Evolutionary conservation across 441 rosid genomes (phyloP), one percentile per base, ranked within the genome.

Genomic region (Brassica hybrid): DNA sequence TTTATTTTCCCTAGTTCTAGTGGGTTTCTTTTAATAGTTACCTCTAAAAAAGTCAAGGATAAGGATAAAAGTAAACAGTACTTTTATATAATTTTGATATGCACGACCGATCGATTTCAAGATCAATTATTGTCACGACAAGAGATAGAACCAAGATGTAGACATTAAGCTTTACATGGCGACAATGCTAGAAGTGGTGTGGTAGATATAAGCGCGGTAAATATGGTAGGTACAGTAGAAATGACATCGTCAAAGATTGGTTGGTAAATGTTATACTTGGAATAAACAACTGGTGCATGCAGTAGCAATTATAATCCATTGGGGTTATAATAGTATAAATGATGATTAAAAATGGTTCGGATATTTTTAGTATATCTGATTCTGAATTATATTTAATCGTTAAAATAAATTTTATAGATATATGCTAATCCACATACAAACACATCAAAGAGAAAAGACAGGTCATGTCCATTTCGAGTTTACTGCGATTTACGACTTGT

Each of bases 51-150:
- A 78, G 81, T 78, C 74, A 61, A 67, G 38, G 77, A 73, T 78
- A 67, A 73, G 81, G 70, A 78, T 78, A 67, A 67, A 72, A 67
- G 34, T 52, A 62, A 78, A 73, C 70, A 79, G 74, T 79, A 69
- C 67, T 68, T 78, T 6, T 63, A 62, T 18, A 78, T 62, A 52
- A 73, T 78, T 73, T 78, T 62, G 70, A 52, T 78, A 48, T 41
- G 57, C 73, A 59, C 45, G 68, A 78, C 63, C 48, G 77, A 65
- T 57, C 43, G 67, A 72, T 67, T 73, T 50, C 65, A 69, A 52
- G 65, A 67, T 67, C 74, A 73, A 73, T 78, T 61, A 78, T 78
- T 78, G 77, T 78, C 10, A 67, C 77, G 77, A 78, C 77, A 73
- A 73, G 77, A 67, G 36, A 73, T 67, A 38, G 65, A 61, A 38